Evolutionary conservation across 2,329 filamentous ascomycete species (phyloP).

Genomic region (Furcasterigmium furcatum): DNA sequence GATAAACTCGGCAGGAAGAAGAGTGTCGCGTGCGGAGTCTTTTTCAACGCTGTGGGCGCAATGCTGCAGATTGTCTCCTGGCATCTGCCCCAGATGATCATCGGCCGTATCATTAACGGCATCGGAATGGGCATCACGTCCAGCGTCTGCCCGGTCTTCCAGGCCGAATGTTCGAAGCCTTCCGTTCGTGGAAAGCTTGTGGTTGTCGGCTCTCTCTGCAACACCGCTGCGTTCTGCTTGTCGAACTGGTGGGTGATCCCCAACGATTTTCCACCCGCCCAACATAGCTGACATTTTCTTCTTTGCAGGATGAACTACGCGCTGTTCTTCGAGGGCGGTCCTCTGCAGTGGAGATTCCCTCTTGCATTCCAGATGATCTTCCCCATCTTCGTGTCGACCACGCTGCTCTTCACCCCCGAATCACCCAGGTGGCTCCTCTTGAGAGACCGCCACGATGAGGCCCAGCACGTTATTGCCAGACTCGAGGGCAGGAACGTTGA

Average conservation of each 20-base stretch:
- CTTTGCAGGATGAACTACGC: conserved; percentile 34
- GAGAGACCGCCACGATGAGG: conserved; percentile 53
- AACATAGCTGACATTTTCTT: too few relatives aligned
- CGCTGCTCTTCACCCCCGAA: conserved; percentile 31
- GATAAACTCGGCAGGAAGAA: conserved; percentile 27
- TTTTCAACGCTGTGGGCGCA: conserved; percentile 26
- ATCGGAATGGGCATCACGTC: conserved; percentile 31
- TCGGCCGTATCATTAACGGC: conserved; percentile 35
- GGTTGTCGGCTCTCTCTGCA: conserved; percentile 35
- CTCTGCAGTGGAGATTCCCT: conserved; percentile 33
- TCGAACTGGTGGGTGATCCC: conserved; percentile 33
- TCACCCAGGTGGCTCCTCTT: conserved; percentile 50
- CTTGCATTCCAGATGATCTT: conserved; percentile 33
- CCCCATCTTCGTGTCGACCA: conserved; percentile 26
- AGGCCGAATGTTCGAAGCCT: conserved; percentile 26
- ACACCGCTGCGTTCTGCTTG: conserved; percentile 38
- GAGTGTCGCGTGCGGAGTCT: conserved; percentile 22
- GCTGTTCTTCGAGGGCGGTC: conserved; percentile 27
- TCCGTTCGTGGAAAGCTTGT: conserved; percentile 40
- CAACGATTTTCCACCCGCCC: too few relatives aligned
- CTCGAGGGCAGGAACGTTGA: conserved; percentile 45
- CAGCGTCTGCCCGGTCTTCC: conserved; percentile 28
- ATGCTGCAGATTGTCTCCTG: conserved; percentile 27
- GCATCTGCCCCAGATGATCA: conserved; percentile 33
- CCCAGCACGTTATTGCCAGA: conserved; percentile 51